Evolutionary conservation across 371 early-diverging fungal species (phyloP), one percentile per base, ranked within the genome.

Genomic region (Apophysomyces elegans): DNA sequence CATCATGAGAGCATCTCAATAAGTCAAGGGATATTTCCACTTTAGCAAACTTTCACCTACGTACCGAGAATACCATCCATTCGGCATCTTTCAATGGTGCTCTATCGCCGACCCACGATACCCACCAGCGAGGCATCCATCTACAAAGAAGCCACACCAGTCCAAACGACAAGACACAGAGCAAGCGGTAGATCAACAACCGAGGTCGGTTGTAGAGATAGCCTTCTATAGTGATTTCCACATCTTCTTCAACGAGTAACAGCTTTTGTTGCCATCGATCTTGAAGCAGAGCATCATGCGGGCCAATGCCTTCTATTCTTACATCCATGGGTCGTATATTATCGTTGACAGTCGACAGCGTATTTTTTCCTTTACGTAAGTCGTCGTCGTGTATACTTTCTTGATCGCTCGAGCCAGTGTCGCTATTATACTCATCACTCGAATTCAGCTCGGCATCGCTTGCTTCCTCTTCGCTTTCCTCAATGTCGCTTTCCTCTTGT

Each of bases 81-180:
- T 86, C 84, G 4, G 96, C 96, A 13, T 85, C 78, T 47, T 79
- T 79, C 56, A 96, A 76, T 8, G 79, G 73, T 41, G 85, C 90
- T 6, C 66, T 73, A 5, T 61, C 58, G 32, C 91, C 91, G 0
- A 88, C 87, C 79, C 89, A 88, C 14, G 74, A 63, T 39, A 95
- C 75, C 79, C 90, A 91, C 76, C 90, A 80, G 35, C 71, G 72
- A 21, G 96, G 94, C 62, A 95, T 76, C 97, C 97, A 97, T 44
- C 95, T 87, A 64, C 88, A 90, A 4, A 94, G 47, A 11, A 97
- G 78, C 70, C 88, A 91, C 3, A 91, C 67, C 13, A 92, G 44
- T 3, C 97, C 97, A 4, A 80, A 73, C 1, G 93, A 85, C 38
- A 91, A 58, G 44, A 93, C n/a, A 37, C 89, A 90, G 5, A 81